These are phyloP conservation scores for Leucocoprinus birnbaumii DNA, from an alignment of 768 basidiomycete species.

Conservation along the genomic window DNA sequence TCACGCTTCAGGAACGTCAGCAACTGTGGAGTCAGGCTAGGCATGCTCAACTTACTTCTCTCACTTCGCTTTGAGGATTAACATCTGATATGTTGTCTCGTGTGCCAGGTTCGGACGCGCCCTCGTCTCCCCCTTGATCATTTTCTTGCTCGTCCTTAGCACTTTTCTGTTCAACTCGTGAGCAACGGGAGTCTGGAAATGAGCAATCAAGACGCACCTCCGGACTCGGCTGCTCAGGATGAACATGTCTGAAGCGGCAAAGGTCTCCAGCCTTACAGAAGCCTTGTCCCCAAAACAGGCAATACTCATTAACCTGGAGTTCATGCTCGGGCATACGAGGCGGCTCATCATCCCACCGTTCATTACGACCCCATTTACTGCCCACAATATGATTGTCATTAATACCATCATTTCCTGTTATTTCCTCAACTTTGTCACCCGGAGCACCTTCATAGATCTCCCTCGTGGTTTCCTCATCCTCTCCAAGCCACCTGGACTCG, in stretches of 20 bases:
- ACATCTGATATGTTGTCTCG: conserved; percentile 7
- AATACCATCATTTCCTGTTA: conserved; percentile 4
- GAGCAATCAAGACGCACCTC: conserved; percentile 1
- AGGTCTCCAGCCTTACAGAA: conserved; percentile 26
- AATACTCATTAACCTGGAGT: conserved; percentile 23
- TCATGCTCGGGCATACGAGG: conserved; percentile 16
- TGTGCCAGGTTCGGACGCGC: neutral
- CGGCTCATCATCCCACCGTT: conserved; percentile 12
- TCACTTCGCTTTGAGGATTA: neutral
- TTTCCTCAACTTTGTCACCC: neutral
- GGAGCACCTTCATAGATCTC: neutral
- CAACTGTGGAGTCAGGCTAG: neutral
- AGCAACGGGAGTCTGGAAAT: neutral
- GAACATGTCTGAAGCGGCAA: conserved; percentile 27
- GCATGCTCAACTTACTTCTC: neutral
- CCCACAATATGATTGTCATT: conserved; percentile 1
- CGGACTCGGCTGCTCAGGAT: conserved; percentile 14
- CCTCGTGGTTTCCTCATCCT: neutral
- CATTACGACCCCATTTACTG: conserved; percentile 5
- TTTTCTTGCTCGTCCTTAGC: neutral
- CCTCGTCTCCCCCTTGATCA: neutral
- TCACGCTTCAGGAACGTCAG: neutral
- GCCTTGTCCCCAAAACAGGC: conserved; percentile 33
- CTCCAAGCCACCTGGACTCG: neutral
- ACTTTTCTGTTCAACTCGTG: neutral